Conservation (phyloP, 1,284 basidiomycete species). For the Trichosporon coremiiforme region DNA sequence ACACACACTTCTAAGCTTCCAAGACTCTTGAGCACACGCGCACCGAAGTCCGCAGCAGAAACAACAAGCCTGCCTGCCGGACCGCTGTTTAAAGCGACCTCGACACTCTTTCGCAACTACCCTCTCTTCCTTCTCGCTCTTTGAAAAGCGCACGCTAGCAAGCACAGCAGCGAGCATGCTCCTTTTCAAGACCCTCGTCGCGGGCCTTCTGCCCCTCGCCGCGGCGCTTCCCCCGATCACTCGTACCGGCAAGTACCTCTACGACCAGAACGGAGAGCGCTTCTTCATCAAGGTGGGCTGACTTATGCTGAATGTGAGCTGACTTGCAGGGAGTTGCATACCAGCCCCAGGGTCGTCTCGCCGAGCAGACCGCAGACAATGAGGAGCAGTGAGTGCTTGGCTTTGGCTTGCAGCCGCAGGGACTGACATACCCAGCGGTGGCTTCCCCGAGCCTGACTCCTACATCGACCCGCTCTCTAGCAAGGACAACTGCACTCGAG, state of each 20-base stretch:
- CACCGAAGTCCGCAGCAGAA: neutral
- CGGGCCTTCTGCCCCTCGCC: slow-evolving; percentile 32
- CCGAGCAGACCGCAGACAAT: slow-evolving; percentile 59
- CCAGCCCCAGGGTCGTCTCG: slow-evolving; percentile 73
- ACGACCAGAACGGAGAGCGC: slow-evolving; percentile 67
- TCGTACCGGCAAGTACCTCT: slow-evolving; percentile 68
- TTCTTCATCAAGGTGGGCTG: slow-evolving; percentile 75
- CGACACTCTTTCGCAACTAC: slow-evolving; percentile 1
- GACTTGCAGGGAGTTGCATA: slow-evolving; percentile 71
- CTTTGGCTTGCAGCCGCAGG: neutral
- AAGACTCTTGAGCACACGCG: neutral
- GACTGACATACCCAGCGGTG: slow-evolving; percentile 43
- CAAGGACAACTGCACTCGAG: slow-evolving; percentile 69
- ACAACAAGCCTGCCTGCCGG: neutral
- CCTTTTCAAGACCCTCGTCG: slow-evolving; percentile 18
- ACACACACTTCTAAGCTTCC: neutral
- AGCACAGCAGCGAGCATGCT: slow-evolving; percentile 17
- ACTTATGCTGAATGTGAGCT: neutral
- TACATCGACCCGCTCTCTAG: slow-evolving; percentile 71
- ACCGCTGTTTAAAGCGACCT: neutral
- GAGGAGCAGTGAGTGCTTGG: slow-evolving; percentile 53
- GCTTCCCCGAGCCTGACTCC: slow-evolving; percentile 68
- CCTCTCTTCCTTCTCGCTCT: neutral
- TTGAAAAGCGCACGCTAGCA: neutral
- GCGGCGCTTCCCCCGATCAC: slow-evolving; percentile 50